A percentile compares a stretch with the other conserved stretches of the same genome.
These are phyloP conservation scores for Podaxis rugospora DNA, from an alignment of 768 basidiomycete species.

Conservation along the genomic window DNA sequence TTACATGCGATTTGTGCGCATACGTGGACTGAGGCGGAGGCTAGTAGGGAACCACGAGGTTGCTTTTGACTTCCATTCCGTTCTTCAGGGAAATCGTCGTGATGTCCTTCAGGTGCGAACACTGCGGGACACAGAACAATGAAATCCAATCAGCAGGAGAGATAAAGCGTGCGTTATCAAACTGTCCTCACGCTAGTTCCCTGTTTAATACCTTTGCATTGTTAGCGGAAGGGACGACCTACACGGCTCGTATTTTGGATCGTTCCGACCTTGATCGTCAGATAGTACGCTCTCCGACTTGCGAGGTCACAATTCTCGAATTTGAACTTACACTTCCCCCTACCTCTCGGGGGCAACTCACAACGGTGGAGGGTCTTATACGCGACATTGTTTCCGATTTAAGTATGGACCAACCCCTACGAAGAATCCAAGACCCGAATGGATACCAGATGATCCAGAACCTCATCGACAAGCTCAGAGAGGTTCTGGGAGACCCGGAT, in stretches of 20 bases:
- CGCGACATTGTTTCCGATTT: constrained; percentile 81
- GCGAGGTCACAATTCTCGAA: constrained; percentile 82
- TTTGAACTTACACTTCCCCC: constrained; percentile 88
- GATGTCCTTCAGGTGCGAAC: constrained; percentile 94
- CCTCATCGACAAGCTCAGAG: constrained; percentile 63
- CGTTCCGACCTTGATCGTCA: constrained; percentile 86
- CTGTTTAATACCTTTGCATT: background rate
- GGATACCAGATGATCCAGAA: constrained; percentile 70
- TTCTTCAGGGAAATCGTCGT: constrained; percentile 94
- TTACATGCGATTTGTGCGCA: background rate
- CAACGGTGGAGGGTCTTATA: constrained; percentile 93
- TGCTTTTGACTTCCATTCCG: constrained; percentile 91
- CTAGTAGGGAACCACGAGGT: constrained; percentile 76
- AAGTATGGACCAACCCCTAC: constrained; percentile 74
- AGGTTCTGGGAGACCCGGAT: constrained; percentile 59
- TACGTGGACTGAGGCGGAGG: constrained; percentile 18
- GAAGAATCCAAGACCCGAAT: constrained; percentile 72
- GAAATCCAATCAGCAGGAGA: constrained; percentile 89
- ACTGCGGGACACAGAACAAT: constrained; percentile 87
- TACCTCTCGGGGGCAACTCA: constrained; percentile 80
- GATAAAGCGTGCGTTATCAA: constrained; percentile 64
- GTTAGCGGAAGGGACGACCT: constrained; percentile 77
- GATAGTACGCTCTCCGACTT: constrained; percentile 82
- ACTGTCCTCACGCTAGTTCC: background rate
- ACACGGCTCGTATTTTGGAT: constrained; percentile 73